Base-by-base conservation (phyloP, 179 eudicot genomes). In the Gypsophila paniculata region DNA sequence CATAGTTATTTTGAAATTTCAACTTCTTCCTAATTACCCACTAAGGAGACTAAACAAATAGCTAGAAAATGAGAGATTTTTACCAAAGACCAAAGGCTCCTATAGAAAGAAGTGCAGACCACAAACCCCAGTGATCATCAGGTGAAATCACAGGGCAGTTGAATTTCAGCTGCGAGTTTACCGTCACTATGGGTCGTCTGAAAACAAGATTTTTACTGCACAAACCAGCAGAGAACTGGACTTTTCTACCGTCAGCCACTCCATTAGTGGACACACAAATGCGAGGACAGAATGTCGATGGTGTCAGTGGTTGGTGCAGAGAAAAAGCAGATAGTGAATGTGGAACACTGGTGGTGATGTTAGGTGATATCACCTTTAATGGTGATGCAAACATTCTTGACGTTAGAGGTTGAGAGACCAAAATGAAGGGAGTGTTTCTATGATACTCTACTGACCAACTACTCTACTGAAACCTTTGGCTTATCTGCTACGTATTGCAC, bases 71-170 rank as follows among this genome's bases (percentile, higher is more conserved):
- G 58, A 36, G 66, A 59, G 29, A n/a, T 10, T 5, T 38, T 46
- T 86, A 91, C 98, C 96, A 92, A 72, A 86, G 80, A 59, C 94
- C 91, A 77, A 88, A 81, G 69, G 94, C 85, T 39, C 82, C 98
- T 59, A 87, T 82, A 58, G 90, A 79, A 58, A 92, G 80, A 71
- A 91, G 97, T 59, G 85, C 85, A 39, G 96, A 73, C 91, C 96
- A 91, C 5, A 76, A 73, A 32, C 93, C 96, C 96, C 96, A 91
- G 12, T 87, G 82, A 57, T 91, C 97, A 13, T 84, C 79, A 3
- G 96, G 82, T 52, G 91, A 86, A 49, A 91, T 78, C 4, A 91
- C 32, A 58, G 93, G 85, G 57, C 23, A 61, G 70, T 69, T 78
- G 59, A 77, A 72, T 12, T 62, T 67, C 11, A 72, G 7, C 61